Evolutionary conservation across 345 rosid species (phyloP).

Genomic region (Dipteronia sinensis): DNA sequence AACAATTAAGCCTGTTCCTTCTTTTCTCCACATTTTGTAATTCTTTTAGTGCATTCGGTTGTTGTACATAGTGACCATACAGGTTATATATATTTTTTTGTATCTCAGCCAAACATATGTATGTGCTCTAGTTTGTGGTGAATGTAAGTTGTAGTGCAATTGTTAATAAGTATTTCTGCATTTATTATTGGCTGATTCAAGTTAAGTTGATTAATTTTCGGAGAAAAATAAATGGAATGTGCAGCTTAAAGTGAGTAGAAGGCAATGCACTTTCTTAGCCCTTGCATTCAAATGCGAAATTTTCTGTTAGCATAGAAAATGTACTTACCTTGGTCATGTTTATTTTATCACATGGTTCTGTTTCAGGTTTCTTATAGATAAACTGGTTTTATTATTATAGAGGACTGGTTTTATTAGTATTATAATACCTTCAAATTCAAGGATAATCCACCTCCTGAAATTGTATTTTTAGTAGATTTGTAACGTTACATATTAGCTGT

Average conservation of each 20-base stretch:
- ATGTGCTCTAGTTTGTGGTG: slow-evolving; percentile 20
- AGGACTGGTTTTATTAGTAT: no score
- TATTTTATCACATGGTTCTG: not conserved
- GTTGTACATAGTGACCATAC: slow-evolving; percentile 44
- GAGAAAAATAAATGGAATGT: not conserved
- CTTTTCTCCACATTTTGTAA: slow-evolving; percentile 23
- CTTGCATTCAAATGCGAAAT: not conserved
- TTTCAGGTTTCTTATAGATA: not conserved
- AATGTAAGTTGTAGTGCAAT: slow-evolving; percentile 23
- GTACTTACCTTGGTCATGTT: not conserved
- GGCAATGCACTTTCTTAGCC: not conserved
- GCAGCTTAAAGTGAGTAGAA: not conserved
- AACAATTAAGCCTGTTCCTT: slow-evolving; percentile 8
- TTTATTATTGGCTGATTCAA: not conserved
- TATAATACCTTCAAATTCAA: not conserved
- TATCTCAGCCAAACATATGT: slow-evolving; percentile 27
- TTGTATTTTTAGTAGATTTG: no score
- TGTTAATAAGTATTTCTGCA: not conserved
- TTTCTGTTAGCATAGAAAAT: not conserved
- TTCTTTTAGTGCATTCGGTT: slow-evolving; percentile 30
- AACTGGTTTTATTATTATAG: no score
- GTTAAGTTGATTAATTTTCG: not conserved
- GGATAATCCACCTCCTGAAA: not conserved
- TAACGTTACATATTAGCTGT: no score
- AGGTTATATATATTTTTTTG: slow-evolving; percentile 16